phyloP scores from a whole-genome alignment of 2,329 filamentous ascomycete genomes.

The Monosporascus sp. region DNA sequence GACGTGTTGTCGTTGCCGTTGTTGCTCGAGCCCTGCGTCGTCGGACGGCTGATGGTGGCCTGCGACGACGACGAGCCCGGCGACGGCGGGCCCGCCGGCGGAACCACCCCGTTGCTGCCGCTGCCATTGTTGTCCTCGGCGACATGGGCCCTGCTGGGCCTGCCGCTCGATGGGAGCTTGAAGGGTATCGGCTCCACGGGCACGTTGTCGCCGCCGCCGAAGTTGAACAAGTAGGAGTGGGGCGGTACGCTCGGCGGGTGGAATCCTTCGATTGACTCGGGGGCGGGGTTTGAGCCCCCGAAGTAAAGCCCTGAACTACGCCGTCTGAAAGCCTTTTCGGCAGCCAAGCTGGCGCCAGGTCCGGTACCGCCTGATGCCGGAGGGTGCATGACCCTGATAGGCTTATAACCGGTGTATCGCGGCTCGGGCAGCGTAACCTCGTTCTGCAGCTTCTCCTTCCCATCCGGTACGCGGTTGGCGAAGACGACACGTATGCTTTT shows the following conservation, averaged over 20 bases:
- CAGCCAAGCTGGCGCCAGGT: slow-evolving; percentile 45
- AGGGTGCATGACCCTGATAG: slow-evolving; percentile 47
- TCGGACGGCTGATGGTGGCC: slow-evolving; percentile 18
- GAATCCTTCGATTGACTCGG: slow-evolving; percentile 32
- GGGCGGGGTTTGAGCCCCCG: slow-evolving; percentile 23
- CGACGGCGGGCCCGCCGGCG: slow-evolving; percentile 19
- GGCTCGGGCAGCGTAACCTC: slow-evolving; percentile 89
- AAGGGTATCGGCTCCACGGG: slow-evolving; percentile 50
- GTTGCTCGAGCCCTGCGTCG: slow-evolving; percentile 29
- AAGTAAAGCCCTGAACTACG: slow-evolving; percentile 49
- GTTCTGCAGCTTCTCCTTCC: slow-evolving; percentile 85
- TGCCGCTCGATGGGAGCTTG: slow-evolving; percentile 27
- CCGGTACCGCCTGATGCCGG: slow-evolving; percentile 31
- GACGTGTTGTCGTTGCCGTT: slow-evolving; percentile 11
- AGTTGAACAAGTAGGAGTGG: slow-evolving; percentile 19
- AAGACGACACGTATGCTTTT: slow-evolving; percentile 93
- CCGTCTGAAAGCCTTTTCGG: slow-evolving; percentile 55
- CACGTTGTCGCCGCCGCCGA: slow-evolving; percentile 26
- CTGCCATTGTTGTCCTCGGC: slow-evolving; percentile 27
- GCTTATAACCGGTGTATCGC: slow-evolving; percentile 78
- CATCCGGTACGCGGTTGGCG: slow-evolving; percentile 91
- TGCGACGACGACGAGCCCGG: slow-evolving; percentile 11
- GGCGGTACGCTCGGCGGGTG: slow-evolving; percentile 14
- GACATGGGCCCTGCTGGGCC: slow-evolving; percentile 16
- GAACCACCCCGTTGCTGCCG: slow-evolving; percentile 18